Evolutionary conservation across 2,329 filamentous ascomycete species (phyloP).

Genomic region (Colletotrichum tropicale): DNA sequence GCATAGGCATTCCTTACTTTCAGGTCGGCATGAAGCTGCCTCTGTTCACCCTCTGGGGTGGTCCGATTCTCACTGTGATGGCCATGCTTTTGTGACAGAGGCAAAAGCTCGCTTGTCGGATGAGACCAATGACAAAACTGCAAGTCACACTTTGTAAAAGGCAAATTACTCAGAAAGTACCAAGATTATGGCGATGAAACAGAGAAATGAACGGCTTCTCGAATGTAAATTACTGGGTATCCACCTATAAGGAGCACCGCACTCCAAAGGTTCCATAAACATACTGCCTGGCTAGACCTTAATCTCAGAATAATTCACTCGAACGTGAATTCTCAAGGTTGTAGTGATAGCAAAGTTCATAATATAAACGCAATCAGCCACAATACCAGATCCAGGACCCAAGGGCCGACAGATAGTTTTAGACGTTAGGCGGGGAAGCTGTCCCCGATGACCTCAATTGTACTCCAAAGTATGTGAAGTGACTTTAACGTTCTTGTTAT

Average conservation of each 20-base stretch:
- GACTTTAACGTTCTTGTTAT: background rate
- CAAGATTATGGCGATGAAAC: background rate
- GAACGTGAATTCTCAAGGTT: no score
- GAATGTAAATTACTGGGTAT: background rate
- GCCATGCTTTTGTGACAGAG: background rate
- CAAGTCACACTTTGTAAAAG: background rate
- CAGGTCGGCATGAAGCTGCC: background rate
- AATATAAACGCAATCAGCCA: background rate
- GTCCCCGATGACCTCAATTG: background rate
- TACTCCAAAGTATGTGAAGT: rapidly evolving
- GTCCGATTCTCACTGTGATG: background rate
- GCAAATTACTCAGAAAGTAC: background rate
- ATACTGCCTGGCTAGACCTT: no score
- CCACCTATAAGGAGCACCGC: background rate
- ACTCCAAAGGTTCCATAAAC: background rate
- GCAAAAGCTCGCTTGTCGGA: background rate
- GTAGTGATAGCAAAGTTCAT: no score
- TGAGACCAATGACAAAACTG: no score
- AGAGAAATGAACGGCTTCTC: rapidly evolving
- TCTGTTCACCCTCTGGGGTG: background rate
- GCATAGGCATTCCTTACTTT: background rate
- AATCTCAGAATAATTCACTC: no score
- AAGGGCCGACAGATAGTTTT: rapidly evolving
- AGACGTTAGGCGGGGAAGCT: background rate
- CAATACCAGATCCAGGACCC: background rate